Evolutionary conservation across 2,329 filamentous ascomycete genomes (phyloP).

Genomic region (Penicillium sp.): DNA sequence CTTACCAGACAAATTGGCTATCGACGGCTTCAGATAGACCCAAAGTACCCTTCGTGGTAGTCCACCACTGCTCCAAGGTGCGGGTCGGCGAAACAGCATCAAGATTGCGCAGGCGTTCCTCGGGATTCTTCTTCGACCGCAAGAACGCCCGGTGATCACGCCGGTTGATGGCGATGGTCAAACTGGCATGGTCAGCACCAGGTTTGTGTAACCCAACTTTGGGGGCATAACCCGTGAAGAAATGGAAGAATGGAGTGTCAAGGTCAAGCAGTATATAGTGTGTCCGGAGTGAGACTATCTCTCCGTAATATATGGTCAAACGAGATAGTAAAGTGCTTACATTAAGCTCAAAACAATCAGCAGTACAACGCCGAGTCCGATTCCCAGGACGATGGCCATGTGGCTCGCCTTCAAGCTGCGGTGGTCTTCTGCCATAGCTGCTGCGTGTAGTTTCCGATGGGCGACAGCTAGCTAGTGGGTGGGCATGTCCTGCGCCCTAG

Average conservation of each 20-base stretch:
- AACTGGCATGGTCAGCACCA: constrained; percentile 19
- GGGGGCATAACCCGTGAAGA: neutral
- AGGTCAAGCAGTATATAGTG: neutral
- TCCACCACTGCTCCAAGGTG: constrained; percentile 42
- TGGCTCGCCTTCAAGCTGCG: constrained; percentile 26
- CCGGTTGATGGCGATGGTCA: constrained; percentile 38
- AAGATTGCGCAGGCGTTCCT: constrained; percentile 36
- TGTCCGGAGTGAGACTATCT: neutral
- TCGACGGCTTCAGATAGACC: constrained; percentile 36
- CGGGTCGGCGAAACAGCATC: constrained; percentile 40
- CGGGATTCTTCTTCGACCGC: constrained; percentile 24
- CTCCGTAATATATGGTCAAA: neutral
- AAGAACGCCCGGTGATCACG: constrained; percentile 27
- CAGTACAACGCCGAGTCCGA: constrained; percentile 34
- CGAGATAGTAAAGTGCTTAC: constrained; percentile 21
- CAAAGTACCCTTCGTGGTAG: constrained; percentile 34
- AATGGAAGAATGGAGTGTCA: neutral
- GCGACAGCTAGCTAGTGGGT: neutral
- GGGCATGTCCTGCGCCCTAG: neutral
- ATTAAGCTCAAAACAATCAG: constrained; percentile 36
- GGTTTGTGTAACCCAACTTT: constrained; percentile 3
- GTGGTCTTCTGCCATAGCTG: constrained; percentile 21
- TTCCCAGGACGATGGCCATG: constrained; percentile 36
- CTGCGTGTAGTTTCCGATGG: constrained; percentile 12
- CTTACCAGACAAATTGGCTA: constrained; percentile 41